Base-by-base conservation (phyloP, 345 rosid genomes). In the Laguncularia racemosa region DNA sequence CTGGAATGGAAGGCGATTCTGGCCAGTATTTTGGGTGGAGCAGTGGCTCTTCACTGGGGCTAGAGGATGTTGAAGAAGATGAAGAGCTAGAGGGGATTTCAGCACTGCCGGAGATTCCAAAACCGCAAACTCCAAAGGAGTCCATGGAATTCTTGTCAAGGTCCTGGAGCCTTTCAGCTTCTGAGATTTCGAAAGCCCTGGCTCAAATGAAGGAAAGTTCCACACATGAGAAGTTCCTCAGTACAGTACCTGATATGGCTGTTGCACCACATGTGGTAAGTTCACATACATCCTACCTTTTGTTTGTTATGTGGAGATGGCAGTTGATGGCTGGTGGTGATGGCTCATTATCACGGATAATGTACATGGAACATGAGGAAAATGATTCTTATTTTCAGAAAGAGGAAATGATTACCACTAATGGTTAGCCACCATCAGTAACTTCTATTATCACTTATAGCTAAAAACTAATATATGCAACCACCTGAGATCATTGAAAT, bases 81-180 rank as follows among this genome's bases (percentile, higher is more conserved):
- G 79, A 64, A 55, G 88, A 74, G 14, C 70, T 62, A 57, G 74
- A 62, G 56, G 57, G 56, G 47, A 73, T 57, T 21, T 18, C 76
- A 28, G 46, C 71, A 5, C 56, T 86, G 70, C 84, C 88, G 15
- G 65, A 80, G 2, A 78, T 89, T 18, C 85, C 76, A 57, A 82
- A 87, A 43, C 96, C 96, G 20, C 79, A 85, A 57, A 92, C 91
- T 26, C 99, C 97, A 0, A 84, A 65, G 44, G 98, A 92, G 66
- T 89, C 96, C 0, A 89, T 92, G 89, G 98, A 92, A 83, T 92
- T 86, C 68, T 66, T 92, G 28, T 83, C 91, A 1, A 89, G 99
- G 81, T 86, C 99, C 0, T 89, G 97, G 96, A 89, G 91, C 64
- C 78, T 83, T 20, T 92, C 99, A 10, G 88, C 97, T 50, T 81